phyloP scores from a whole-genome alignment of 371 early-diverging fungal genomes.

The Mortierella sp. region DNA sequence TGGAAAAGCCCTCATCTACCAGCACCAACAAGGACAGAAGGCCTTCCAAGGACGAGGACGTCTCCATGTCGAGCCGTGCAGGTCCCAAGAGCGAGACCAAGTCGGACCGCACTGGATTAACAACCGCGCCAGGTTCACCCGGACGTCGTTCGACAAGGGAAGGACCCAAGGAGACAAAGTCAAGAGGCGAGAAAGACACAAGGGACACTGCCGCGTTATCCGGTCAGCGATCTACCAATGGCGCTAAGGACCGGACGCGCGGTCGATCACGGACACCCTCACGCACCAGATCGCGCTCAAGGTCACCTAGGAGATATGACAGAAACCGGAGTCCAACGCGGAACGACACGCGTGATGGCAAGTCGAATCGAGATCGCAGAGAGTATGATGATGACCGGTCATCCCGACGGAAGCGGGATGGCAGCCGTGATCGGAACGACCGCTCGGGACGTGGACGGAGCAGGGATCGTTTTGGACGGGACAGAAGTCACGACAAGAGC shows the following conservation, averaged over 20 bases:
- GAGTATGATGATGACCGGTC: constrained; percentile 52
- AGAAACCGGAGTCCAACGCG: constrained; percentile 39
- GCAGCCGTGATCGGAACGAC: constrained; percentile 50
- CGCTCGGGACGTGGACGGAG: constrained; percentile 48
- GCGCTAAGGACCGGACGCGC: constrained; percentile 37
- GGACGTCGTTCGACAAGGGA: constrained; percentile 32
- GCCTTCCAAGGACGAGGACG: constrained; percentile 23
- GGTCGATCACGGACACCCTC: constrained; percentile 45
- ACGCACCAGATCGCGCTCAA: constrained; percentile 43
- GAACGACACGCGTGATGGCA: constrained; percentile 38
- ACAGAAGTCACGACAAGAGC: constrained; percentile 34
- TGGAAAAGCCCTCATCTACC: constrained; percentile 19
- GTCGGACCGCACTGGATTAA: constrained; percentile 27
- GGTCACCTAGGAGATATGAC: constrained; percentile 46
- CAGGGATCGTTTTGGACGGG: constrained; percentile 44
- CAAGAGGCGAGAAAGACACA: constrained; percentile 37
- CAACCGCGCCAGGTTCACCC: constrained; percentile 29
- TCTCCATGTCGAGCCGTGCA: constrained; percentile 17
- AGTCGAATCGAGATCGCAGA: constrained; percentile 38
- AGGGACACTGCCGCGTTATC: constrained; percentile 28
- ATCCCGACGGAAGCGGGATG: constrained; percentile 42
- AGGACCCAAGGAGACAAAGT: constrained; percentile 33
- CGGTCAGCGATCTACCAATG: constrained; percentile 18
- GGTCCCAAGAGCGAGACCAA: constrained; percentile 31
- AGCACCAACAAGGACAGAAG: constrained; percentile 22